A percentile compares a stretch with the other conserved stretches of the same genome.
phyloP scores from a whole-genome alignment of 176 grass and related monocot genomes.

The Oryza rufipogon region DNA sequence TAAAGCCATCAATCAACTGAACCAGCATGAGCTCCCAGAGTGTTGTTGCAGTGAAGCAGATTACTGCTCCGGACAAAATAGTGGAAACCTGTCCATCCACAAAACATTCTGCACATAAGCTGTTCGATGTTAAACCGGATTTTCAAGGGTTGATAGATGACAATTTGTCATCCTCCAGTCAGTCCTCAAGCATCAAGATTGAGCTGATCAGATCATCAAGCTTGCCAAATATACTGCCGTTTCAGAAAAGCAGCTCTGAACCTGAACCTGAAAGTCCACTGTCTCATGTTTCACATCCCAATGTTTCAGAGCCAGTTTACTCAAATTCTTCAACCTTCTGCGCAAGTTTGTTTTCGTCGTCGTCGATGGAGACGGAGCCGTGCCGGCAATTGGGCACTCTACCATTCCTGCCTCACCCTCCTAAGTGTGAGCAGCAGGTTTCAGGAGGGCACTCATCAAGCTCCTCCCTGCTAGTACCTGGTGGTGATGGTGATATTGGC shows the following conservation, averaged over 20 bases:
- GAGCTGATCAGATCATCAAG: slow-evolving; percentile 44
- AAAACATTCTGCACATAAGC: slow-evolving; percentile 48
- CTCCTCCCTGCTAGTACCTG: slow-evolving; percentile 44
- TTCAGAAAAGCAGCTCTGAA: slow-evolving; percentile 54
- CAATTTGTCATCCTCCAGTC: slow-evolving; percentile 55
- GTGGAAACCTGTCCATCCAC: slow-evolving; percentile 43
- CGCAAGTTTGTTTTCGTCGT: slow-evolving; percentile 76
- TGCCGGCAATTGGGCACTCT: slow-evolving; percentile 47
- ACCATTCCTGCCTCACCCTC: slow-evolving; percentile 85
- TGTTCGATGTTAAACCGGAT: slow-evolving; percentile 47
- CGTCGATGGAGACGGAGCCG: slow-evolving; percentile 47
- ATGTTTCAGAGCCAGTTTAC: slow-evolving; percentile 60
- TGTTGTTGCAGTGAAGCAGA: slow-evolving; percentile 42
- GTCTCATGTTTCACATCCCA: slow-evolving; percentile 57
- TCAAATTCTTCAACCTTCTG: slow-evolving; percentile 93
- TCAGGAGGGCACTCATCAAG: slow-evolving; percentile 48
- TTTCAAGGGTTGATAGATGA: slow-evolving; percentile 23
- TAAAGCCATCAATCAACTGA: slow-evolving; percentile 4
- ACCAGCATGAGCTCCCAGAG: slow-evolving; percentile 63
- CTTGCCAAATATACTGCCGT: slow-evolving; percentile 45
- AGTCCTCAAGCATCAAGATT: slow-evolving; percentile 51
- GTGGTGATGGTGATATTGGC: slow-evolving; percentile 42
- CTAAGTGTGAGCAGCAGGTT: slow-evolving; percentile 63
- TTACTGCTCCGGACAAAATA: slow-evolving; percentile 44
- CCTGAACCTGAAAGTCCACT: slow-evolving; percentile 47